phyloP scores from a whole-genome alignment of 257 asterid genomes.

The Rubia yunnanensis region DNA sequence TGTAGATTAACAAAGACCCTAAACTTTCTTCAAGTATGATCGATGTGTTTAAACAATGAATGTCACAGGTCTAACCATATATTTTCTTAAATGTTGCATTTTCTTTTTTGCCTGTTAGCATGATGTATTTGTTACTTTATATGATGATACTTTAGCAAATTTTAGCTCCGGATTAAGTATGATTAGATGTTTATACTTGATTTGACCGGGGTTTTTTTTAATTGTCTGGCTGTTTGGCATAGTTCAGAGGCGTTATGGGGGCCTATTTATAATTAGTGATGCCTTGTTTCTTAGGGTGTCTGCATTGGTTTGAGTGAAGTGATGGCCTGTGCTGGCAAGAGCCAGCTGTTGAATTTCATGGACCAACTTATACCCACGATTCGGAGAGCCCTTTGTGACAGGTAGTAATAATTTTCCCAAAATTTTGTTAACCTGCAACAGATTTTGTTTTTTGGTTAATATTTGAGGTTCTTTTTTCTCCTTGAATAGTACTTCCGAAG shows the following conservation, averaged over 20 bases:
- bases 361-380: slow-evolving; percentile 86
- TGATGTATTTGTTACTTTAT: too few species aligned
- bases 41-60: not conserved
- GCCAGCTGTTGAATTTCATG: slow-evolving; percentile 84
- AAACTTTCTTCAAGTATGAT: too few species aligned
- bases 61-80: not conserved
- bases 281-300: slow-evolving; percentile 63
- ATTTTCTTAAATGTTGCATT: too few species aligned
- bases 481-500: slow-evolving; percentile 56
- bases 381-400: slow-evolving; percentile 96
- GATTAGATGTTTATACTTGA: not conserved
- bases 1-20: not conserved
- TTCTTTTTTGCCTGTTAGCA: too few species aligned
- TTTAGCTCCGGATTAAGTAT: not conserved
- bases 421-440: slow-evolving; percentile 9
- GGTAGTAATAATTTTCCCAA: slow-evolving; percentile 33
- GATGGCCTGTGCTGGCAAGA: slow-evolving; percentile 95
- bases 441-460: slow-evolving; percentile 1
- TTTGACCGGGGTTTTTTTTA: not conserved
- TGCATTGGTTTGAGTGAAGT: slow-evolving; percentile 97
- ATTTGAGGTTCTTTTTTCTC: slow-evolving; percentile 11
- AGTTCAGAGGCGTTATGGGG: not conserved
- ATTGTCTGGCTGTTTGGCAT: not conserved
- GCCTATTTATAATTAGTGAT: slow-evolving; percentile 1
- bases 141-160: not conserved